These are phyloP conservation scores for Polytrichum commune DNA, from an alignment of 225 moss, liverwort and hornwort genomes.

Conservation along the genomic window DNA sequence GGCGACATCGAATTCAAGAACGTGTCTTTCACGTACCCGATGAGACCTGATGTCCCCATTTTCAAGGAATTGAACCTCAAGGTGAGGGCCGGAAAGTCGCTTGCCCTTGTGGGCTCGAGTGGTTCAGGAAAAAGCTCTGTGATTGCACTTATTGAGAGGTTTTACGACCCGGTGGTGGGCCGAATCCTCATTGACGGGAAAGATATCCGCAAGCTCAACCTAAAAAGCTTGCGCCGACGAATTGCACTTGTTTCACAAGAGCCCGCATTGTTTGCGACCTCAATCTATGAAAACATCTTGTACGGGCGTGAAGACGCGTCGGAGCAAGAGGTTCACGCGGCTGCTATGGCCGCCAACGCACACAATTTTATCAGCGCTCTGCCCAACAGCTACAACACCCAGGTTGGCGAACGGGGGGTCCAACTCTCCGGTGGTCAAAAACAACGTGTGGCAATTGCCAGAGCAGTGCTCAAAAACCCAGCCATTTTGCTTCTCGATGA, in stretches of 20 bases:
- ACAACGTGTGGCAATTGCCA: slow-evolving; percentile 48
- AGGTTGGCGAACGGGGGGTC: slow-evolving; percentile 47
- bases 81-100: slow-evolving; percentile 37
- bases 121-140: slow-evolving; percentile 51
- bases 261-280: slow-evolving; percentile 45
- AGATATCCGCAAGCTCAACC: slow-evolving; percentile 36
- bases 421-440: slow-evolving; percentile 57
- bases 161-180: slow-evolving; percentile 45
- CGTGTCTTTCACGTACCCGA: slow-evolving; percentile 40
- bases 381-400: slow-evolving; percentile 40
- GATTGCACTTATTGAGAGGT: slow-evolving; percentile 45
- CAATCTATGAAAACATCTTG: slow-evolving; percentile 55
- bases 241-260: slow-evolving; percentile 54
- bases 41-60: slow-evolving; percentile 43
- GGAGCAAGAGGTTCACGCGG: slow-evolving; percentile 52
- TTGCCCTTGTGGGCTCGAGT: slow-evolving; percentile 48
- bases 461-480: slow-evolving; percentile 53
- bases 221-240: slow-evolving; percentile 30
- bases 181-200: slow-evolving; percentile 34
- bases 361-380: slow-evolving; percentile 51
- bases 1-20: slow-evolving; percentile 50
- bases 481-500: slow-evolving; percentile 50
- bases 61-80: slow-evolving; percentile 39
- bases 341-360: slow-evolving; percentile 45
- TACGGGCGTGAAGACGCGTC: slow-evolving; percentile 42